phyloP scores from a whole-genome alignment of 164 flowering plant species.

The Stephania japonica region DNA sequence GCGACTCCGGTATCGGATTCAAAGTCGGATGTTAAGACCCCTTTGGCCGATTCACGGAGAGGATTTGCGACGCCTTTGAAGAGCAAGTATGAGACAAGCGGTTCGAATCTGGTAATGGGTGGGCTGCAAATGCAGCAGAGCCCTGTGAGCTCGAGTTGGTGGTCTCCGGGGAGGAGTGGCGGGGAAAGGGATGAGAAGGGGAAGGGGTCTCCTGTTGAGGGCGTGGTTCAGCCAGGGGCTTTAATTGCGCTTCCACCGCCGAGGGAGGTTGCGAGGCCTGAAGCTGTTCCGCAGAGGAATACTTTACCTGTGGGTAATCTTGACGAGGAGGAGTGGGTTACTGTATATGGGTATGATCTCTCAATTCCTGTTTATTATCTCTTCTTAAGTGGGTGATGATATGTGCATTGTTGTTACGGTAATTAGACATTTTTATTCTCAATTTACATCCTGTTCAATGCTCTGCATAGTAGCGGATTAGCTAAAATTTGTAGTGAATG shows the following conservation, averaged over 20 bases:
- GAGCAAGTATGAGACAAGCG: constrained; percentile 49
- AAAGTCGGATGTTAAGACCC: constrained; percentile 52
- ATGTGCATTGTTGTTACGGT: background rate
- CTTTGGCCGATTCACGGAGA: constrained; percentile 29
- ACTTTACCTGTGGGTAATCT: constrained; percentile 46
- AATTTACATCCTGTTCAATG: background rate
- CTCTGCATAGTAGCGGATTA: background rate
- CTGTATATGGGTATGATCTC: constrained; percentile 77
- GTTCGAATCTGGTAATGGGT: constrained; percentile 32
- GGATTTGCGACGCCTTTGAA: constrained; percentile 53
- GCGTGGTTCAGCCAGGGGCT: constrained; percentile 77
- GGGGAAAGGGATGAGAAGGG: constrained; percentile 60
- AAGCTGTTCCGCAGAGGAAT: constrained; percentile 46
- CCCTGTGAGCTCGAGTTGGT: constrained; percentile 56
- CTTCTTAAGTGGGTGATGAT: background rate
- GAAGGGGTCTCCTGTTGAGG: constrained; percentile 83
- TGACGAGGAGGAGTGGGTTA: constrained; percentile 92
- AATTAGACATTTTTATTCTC: background rate
- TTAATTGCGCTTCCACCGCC: constrained; percentile 83
- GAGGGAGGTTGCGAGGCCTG: constrained; percentile 93
- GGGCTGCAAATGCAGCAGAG: constrained; percentile 49
- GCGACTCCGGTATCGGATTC: constrained; percentile 49
- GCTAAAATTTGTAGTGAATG: background rate
- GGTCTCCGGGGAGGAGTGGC: constrained; percentile 65
- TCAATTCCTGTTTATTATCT: background rate